phyloP scores from a whole-genome alignment of 1,284 basidiomycete genomes.

The Pholiota adiposa region DNA sequence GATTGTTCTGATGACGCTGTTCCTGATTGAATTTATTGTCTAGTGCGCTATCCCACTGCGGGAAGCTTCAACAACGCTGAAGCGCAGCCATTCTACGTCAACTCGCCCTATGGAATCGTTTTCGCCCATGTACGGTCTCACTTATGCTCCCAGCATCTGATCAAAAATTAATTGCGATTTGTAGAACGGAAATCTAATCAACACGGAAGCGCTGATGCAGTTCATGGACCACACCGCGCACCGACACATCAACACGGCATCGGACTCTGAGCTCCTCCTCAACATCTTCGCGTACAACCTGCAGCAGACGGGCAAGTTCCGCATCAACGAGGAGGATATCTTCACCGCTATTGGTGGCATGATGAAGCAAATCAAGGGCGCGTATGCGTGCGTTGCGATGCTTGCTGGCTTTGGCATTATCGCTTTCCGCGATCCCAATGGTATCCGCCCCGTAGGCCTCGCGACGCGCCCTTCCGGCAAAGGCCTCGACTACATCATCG shows the following conservation, averaged over 20 bases:
- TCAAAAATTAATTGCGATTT: background rate
- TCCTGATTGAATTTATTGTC: background rate
- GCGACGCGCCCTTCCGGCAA: constrained; percentile 62
- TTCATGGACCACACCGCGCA: constrained; percentile 98
- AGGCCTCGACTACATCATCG: constrained; percentile 87
- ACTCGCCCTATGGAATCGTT: constrained; percentile 98
- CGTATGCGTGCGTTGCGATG: constrained; percentile 98
- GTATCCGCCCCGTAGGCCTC: constrained; percentile 92
- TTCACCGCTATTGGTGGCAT: constrained; percentile 92
- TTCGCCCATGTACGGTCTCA: constrained; percentile 89
- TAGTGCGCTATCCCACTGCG: constrained; percentile 97
- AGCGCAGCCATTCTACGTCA: constrained; percentile 99
- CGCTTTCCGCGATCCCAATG: constrained; percentile 99
- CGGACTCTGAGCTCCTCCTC: constrained; percentile 95
- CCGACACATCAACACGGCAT: constrained; percentile 98
- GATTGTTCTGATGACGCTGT: background rate
- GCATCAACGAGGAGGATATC: constrained; percentile 99
- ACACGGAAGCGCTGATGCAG: constrained; percentile 84
- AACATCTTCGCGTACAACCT: constrained; percentile 99
- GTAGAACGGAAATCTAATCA: constrained; percentile 98
- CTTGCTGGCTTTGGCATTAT: constrained; percentile 98
- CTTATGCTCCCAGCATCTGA: background rate
- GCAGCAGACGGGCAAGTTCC: constrained; percentile 98
- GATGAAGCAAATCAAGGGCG: constrained; percentile 90
- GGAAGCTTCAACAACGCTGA: constrained; percentile 98